A percentile compares a stretch with the other conserved stretches of the same genome.
Evolutionary conservation across 768 basidiomycete species (phyloP).

Genomic region (Lactifluus volemus): DNA sequence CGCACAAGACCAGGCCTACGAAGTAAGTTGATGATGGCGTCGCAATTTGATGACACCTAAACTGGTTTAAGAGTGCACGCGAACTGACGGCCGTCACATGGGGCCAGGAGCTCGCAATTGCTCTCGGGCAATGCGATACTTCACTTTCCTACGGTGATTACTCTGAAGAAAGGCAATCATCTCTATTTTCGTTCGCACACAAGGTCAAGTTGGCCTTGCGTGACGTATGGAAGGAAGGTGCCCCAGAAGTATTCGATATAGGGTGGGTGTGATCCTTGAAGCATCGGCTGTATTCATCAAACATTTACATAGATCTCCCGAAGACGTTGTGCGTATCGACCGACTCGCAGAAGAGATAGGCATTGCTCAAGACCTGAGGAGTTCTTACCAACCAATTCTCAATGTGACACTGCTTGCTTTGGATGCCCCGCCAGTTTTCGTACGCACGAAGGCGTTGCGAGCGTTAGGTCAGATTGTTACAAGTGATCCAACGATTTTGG

Average conservation of each 20-base stretch:
- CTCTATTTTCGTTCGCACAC: slow-evolving; percentile 41
- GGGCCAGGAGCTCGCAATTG: slow-evolving; percentile 74
- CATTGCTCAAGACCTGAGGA: slow-evolving; percentile 62
- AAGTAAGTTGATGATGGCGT: slow-evolving; percentile 39
- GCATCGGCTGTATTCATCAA: neutral
- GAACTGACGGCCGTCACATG: slow-evolving; percentile 74
- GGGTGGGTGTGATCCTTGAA: slow-evolving; percentile 42
- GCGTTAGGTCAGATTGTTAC: slow-evolving; percentile 86
- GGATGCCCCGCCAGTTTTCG: slow-evolving; percentile 81
- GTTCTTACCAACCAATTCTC: slow-evolving; percentile 78
- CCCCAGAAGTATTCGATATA: slow-evolving; percentile 71
- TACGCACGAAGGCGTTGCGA: slow-evolving; percentile 89
- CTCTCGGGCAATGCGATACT: slow-evolving; percentile 48
- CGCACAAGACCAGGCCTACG: slow-evolving; percentile 71
- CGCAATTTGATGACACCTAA: slow-evolving; percentile 3
- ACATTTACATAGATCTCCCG: slow-evolving; percentile 44
- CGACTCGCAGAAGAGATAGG: slow-evolving; percentile 68
- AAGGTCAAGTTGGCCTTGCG: slow-evolving; percentile 56
- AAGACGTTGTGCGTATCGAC: slow-evolving; percentile 63
- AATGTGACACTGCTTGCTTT: slow-evolving; percentile 69
- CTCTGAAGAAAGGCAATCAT: slow-evolving; percentile 23
- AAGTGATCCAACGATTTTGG: slow-evolving; percentile 77
- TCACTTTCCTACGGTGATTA: slow-evolving; percentile 38
- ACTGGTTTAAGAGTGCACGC: slow-evolving; percentile 57
- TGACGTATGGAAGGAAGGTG: slow-evolving; percentile 63